A percentile compares a stretch with the other conserved stretches of the same genome.
Evolutionary conservation across 768 basidiomycete genomes (phyloP).

Genomic region (Boletus pseudo-olivaceus): DNA sequence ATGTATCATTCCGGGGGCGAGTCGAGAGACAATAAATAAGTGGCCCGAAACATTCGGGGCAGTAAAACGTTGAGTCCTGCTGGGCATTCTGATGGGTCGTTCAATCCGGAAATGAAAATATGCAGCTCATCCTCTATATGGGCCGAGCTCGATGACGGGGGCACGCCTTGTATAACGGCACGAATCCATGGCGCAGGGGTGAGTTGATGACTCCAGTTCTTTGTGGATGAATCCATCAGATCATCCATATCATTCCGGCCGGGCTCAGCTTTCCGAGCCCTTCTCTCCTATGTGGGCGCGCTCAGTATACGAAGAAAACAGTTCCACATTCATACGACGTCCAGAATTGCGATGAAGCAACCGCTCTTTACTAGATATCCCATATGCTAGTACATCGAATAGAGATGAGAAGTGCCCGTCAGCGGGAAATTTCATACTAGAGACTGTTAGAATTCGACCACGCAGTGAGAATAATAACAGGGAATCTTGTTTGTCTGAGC

Average conservation of each 20-base stretch:
- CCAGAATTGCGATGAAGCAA: background rate
- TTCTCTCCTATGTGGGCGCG: background rate
- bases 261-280: background rate
- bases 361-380: background rate
- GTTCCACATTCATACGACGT: too few relatives aligned
- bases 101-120: background rate
- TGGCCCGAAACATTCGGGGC: background rate
- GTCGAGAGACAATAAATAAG: constrained; percentile 3
- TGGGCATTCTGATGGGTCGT: background rate
- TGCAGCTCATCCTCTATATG: background rate
- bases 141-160: background rate
- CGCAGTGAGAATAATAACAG: background rate
- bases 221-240: background rate
- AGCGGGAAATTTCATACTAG: background rate
- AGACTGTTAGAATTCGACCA: too few relatives aligned
- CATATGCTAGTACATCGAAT: background rate
- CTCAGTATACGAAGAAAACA: background rate
- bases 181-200: background rate
- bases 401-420: background rate
- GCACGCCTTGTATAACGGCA: background rate
- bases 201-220: background rate
- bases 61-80: background rate
- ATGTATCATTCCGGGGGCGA: constrained; percentile 1
- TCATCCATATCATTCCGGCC: background rate
- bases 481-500: too few relatives aligned